Percentiles rank a stretch among this genome's conserved stretches.
phyloP scores from a whole-genome alignment of 805 yeast species.

The Kodamaea neixiangensis region DNA sequence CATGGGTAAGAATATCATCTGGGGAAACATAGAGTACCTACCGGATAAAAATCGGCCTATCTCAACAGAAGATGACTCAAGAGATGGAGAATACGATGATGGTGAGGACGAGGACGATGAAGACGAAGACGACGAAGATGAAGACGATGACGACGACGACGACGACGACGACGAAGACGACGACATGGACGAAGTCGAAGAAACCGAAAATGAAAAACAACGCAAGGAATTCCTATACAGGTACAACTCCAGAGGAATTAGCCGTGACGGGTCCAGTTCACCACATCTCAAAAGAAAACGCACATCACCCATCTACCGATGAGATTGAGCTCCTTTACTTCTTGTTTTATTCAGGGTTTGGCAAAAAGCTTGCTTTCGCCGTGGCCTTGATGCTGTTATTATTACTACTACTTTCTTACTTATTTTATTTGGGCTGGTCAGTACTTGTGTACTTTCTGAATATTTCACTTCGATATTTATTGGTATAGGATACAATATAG shows the following conservation, averaged over 20 bases:
- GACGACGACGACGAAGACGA: conserved; percentile 9
- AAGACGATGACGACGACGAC: conserved; percentile 6
- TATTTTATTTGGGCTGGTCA: conserved; percentile 8
- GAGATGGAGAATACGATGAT: conserved; percentile 13
- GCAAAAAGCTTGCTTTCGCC: neutral
- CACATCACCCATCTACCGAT: conserved; percentile 3
- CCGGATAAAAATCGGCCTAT: conserved; percentile 13
- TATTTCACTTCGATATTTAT: neutral
- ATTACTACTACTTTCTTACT: neutral
- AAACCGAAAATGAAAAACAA: conserved; percentile 5
- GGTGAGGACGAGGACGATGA: conserved; percentile 17
- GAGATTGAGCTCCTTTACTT: neutral
- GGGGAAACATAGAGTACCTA: conserved; percentile 9
- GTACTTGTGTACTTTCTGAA: conserved; percentile 2
- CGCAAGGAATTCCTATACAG: conserved; percentile 10
- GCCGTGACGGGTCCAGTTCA: conserved; percentile 28
- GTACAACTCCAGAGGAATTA: conserved; percentile 20
- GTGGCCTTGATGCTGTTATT: neutral
- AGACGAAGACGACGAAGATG: conserved; percentile 16
- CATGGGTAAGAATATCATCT: conserved; percentile 37
- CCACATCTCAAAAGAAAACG: conserved; percentile 26
- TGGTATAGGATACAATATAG: conserved; percentile 4
- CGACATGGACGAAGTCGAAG: conserved; percentile 7
- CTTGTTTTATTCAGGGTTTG: neutral
- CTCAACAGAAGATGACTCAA: conserved; percentile 10